These are phyloP conservation scores for Scheffersomyces amazonensis DNA, from an alignment of 805 yeast genomes.

Conservation along the genomic window DNA sequence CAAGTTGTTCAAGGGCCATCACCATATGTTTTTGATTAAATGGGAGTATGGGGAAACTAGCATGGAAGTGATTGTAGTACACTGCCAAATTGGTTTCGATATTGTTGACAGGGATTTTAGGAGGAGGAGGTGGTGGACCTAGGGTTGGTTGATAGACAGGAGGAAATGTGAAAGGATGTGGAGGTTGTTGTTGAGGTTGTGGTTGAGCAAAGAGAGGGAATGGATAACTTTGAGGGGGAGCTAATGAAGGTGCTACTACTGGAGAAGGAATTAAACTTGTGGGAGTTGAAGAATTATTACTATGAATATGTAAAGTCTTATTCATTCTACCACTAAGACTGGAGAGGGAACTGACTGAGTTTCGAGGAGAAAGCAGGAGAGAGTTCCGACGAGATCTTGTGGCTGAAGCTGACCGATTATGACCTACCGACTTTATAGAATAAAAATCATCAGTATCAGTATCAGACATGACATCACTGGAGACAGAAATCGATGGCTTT, in stretches of 20 bases:
- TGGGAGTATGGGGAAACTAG: constrained; percentile 45
- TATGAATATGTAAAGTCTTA: constrained; percentile 8
- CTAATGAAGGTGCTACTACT: neutral
- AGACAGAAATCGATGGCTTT: constrained; percentile 19
- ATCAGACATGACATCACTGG: constrained; percentile 25
- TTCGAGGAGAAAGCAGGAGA: constrained; percentile 27
- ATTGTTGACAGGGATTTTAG: constrained; percentile 13
- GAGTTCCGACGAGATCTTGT: constrained; percentile 12
- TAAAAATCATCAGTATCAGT: constrained; percentile 33
- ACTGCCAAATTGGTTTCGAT: constrained; percentile 32
- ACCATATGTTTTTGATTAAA: constrained; percentile 22
- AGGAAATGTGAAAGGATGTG: constrained; percentile 7
- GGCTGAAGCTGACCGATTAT: neutral
- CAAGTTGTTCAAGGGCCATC: constrained; percentile 15
- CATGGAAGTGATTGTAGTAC: constrained; percentile 44
- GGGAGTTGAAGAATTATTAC: constrained; percentile 2
- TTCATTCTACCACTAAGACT: constrained; percentile 29
- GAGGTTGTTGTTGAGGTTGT: constrained; percentile 5
- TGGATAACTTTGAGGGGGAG: constrained; percentile 7
- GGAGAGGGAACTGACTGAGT: constrained; percentile 28
- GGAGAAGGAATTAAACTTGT: constrained; percentile 3
- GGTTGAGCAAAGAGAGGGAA: constrained; percentile 2
- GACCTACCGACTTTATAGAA: constrained; percentile 15
- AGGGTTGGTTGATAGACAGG: constrained; percentile 2
- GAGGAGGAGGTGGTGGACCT: constrained; percentile 4